Evolutionary conservation across 345 rosid species (phyloP), one percentile per base, ranked within the genome.

Genomic region (Moringa oleifera): DNA sequence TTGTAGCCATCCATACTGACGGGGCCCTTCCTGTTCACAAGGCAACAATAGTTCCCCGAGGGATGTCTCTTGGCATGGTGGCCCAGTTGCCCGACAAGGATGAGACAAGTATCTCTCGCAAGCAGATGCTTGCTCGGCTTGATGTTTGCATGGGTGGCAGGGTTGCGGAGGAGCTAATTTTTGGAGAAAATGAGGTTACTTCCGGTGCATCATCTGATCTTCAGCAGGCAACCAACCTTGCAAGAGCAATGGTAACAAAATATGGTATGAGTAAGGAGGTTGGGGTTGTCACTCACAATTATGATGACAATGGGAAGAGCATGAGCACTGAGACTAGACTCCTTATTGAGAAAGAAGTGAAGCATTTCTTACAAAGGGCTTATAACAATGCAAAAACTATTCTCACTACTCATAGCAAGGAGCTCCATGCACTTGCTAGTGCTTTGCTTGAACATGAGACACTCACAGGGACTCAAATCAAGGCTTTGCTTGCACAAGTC

Each of bases 281-380:
- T 24, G 99, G 97, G 58, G 78, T 87, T 20, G 97, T 84, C 41
- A 69, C 81, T 23, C 91, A 86, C 75, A 71, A 85, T 70, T 94
- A 90, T 21, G 81, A 88, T 46, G 96, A 90, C 68, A 72, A 93
- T 65, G 96, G 97, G n/a, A 87, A 73, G 77, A 94, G 96, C 76
- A 88, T 94, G 99, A 94, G 99, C 80, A 91, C 93, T 0, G 97
- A 88, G 72, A 91, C 97, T 12, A 84, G 96, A 77, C 93, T 88
- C 66, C 87, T 91, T 57, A 85, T 94, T 10, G 97, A 94, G 79
- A 77, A 87, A 20, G 97, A 94, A 71, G 96, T 94, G 76, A 87
- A 69, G 68, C 13, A 51, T 52, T 72, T 85, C 19, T 64, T 91
- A 62, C 97, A 91, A 53, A 83, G 77, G 77, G 97, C 97, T 58